These are phyloP conservation scores for Malassezia yamatoensis DNA, from an alignment of 1,284 basidiomycete species.

Conservation along the genomic window DNA sequence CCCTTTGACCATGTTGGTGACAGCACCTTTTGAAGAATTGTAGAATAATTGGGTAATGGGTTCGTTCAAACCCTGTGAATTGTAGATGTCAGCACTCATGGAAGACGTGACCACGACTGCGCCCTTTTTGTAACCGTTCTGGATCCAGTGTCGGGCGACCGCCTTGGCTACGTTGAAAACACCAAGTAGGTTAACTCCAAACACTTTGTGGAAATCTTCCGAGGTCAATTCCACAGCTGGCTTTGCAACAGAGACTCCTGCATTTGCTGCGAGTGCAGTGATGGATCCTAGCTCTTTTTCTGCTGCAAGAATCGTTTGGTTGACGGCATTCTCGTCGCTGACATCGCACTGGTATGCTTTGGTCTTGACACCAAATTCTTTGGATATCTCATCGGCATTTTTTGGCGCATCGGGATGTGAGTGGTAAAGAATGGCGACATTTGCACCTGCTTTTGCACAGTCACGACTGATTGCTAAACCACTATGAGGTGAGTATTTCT, in stretches of 20 bases:
- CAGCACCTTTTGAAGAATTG: conserved; percentile 47
- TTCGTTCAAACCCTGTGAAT: conserved; percentile 41
- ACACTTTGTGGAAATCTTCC: conserved; percentile 46
- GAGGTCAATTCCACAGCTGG: conserved; percentile 45
- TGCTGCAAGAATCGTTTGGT: conserved; percentile 36
- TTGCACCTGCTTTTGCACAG: conserved; percentile 43
- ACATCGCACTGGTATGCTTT: conserved; percentile 49
- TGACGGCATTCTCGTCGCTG: conserved; percentile 38
- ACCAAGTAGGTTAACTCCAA: conserved; percentile 47
- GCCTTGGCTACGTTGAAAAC: conserved; percentile 48
- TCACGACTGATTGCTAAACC: conserved; percentile 45
- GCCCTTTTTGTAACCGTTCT: conserved; percentile 44
- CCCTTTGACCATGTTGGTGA: conserved; percentile 48
- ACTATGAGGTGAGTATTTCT: not conserved
- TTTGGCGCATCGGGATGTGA: conserved; percentile 46
- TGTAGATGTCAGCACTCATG: conserved; percentile 48
- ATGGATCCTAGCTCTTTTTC: conserved; percentile 41
- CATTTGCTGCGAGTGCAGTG: conserved; percentile 43
- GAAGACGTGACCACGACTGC: conserved; percentile 46
- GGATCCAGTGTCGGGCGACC: conserved; percentile 44
- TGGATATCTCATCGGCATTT: conserved; percentile 36
- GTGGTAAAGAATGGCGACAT: conserved; percentile 46
- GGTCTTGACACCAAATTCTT: conserved; percentile 41
- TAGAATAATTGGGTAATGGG: conserved; percentile 46
- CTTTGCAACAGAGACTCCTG: conserved; percentile 45